A percentile compares a stretch with the other conserved stretches of the same genome.
phyloP scores from a whole-genome alignment of 176 grass and related monocot species.

The Cocos nucifera region DNA sequence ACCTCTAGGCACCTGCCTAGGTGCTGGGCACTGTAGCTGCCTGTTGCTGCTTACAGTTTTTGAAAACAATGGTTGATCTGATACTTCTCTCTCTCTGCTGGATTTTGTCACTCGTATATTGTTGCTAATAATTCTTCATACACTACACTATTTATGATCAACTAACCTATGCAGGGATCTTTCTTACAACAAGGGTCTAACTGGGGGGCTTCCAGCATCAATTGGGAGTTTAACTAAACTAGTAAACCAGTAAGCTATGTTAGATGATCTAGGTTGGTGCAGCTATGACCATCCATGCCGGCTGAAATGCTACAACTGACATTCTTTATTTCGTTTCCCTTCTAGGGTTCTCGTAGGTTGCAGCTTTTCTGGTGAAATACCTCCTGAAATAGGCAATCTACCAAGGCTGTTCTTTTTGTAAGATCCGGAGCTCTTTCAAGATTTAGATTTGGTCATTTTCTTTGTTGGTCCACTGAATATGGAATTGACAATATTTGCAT shows the following conservation, averaged over 20 bases:
- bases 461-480: conserved; percentile 7
- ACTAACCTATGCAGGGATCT: conserved; percentile 42
- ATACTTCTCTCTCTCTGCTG: too few relatives aligned
- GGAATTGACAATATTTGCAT: neutral
- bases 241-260: conserved; percentile 36
- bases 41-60: neutral
- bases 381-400: conserved; percentile 50
- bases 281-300: too few relatives aligned
- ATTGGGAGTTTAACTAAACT: conserved; percentile 66
- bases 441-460: neutral
- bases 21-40: too few relatives aligned
- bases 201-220: conserved; percentile 38
- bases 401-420: conserved; percentile 56
- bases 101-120: neutral
- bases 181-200: conserved; percentile 60
- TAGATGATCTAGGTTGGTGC: too few relatives aligned
- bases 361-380: conserved; percentile 77
- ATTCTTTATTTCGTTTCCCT: neutral
- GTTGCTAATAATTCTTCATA: neutral
- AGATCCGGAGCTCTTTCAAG: conserved; percentile 11
- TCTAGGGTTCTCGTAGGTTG: conserved; percentile 72
- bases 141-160: neutral
- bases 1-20: too few relatives aligned
- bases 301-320: neutral
- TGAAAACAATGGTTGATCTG: neutral